A percentile compares a stretch with the other conserved stretches of the same genome.
These are phyloP conservation scores for Hypoxylon sp. DNA, from an alignment of 2,329 filamentous ascomycete genomes.

Conservation along the genomic window DNA sequence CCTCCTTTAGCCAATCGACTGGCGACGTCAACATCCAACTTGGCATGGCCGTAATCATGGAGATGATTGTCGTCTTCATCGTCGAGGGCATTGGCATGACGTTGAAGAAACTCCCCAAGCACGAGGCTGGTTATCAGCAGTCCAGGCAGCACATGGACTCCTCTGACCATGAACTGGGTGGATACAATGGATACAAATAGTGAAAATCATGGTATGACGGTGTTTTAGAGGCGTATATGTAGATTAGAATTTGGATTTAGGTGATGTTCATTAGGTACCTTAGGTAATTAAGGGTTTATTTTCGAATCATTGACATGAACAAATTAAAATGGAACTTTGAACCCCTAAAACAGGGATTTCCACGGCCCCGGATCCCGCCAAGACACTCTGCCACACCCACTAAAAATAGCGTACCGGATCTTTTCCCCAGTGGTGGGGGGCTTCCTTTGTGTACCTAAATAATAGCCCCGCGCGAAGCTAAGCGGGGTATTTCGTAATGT, in stretches of 20 bases:
- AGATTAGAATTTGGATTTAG: not conserved
- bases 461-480: slow-evolving; percentile 12
- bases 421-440: slow-evolving; percentile 6
- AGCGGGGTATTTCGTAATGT: slow-evolving; percentile 29
- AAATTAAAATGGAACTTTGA: slow-evolving; percentile 19
- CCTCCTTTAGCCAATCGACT: slow-evolving; percentile 59
- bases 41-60: slow-evolving; percentile 64
- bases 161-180: slow-evolving; percentile 27
- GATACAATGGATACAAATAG: slow-evolving; percentile 1
- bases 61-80: slow-evolving; percentile 61
- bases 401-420: slow-evolving; percentile 14
- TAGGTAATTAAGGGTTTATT: too few relatives aligned
- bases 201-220: not conserved
- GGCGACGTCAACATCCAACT: slow-evolving; percentile 58
- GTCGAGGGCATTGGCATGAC: slow-evolving; percentile 58
- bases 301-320: too few relatives aligned
- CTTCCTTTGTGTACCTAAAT: slow-evolving; percentile 1
- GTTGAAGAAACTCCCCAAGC: slow-evolving; percentile 49
- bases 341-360: slow-evolving; percentile 12
- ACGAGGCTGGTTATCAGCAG: slow-evolving; percentile 1
- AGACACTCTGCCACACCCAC: slow-evolving; percentile 17
- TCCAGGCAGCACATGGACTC: slow-evolving; percentile 8
- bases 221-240: slow-evolving; percentile 6
- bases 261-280: not conserved
- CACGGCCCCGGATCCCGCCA: slow-evolving; percentile 20